Base-by-base conservation (phyloP, 2,329 filamentous ascomycete genomes). In the Fusarium sp. region DNA sequence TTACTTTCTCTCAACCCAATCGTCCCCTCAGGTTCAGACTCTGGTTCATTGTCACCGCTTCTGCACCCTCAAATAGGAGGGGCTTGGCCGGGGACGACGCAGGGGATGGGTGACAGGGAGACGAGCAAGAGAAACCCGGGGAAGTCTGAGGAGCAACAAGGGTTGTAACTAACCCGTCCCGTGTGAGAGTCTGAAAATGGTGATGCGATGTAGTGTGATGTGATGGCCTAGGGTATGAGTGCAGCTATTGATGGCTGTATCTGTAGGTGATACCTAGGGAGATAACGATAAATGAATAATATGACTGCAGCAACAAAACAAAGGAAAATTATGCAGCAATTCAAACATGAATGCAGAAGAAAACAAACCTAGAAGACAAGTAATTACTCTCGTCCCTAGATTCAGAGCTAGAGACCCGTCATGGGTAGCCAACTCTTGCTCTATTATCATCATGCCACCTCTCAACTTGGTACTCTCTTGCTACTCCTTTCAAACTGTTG, bases 11-110 rank as follows among this genome's bases (percentile, higher is more conserved):
- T 45, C 46, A 25, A 40, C 33, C 33, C 46, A 8, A 29, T 29
- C 27, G 11, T 47, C 5, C 53, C 46, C n/a, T 47, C 42, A 55
- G 51, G 37, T 40, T 52, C 63, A 39, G 50, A 31, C 35, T 63
- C 23, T 65, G 59, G 40, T 63, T 49, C 27, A 51, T 58, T 58
- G 68, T 68, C 70, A 72, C 68, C 68, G 70, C 70, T 66, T 71
- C 67, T 60, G 57, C 60, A 53, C 35, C 57, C 58, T 70, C 60
- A 43, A 25, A 25, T 25, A 25, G 8, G 25, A 25, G 25, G 25
- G 25, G 25, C 25, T 25, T 25, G 25, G 53, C 65, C 56, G 63
- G 67, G 69, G 70, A 72, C 58, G 52, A 64, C 46, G 60, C 66
- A 72, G 70, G 70, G 70, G 64, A 25, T 25, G 70, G 64, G 10